Percentiles rank a stretch among this genome's conserved stretches.
These are phyloP conservation scores for Alloteropsis semialata DNA, from an alignment of 176 grass and related monocot species.

Conservation along the genomic window DNA sequence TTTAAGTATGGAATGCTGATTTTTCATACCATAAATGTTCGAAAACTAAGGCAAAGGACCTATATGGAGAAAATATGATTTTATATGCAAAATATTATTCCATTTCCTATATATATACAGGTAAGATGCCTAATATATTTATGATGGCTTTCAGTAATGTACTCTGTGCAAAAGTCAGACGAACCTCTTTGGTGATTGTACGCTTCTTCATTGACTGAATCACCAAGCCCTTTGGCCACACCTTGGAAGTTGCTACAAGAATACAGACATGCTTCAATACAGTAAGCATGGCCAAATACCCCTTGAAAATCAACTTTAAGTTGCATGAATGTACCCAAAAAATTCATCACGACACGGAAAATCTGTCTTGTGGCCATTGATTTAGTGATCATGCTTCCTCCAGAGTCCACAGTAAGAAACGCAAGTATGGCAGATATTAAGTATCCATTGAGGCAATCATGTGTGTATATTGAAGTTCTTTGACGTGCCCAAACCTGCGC, in stretches of 20 bases:
- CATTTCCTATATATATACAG: not conserved
- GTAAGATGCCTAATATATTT: not conserved
- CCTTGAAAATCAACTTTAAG: slow-evolving; percentile 12
- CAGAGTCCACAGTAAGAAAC: slow-evolving; percentile 57
- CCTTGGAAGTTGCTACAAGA: slow-evolving; percentile 68
- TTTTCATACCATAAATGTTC: slow-evolving; percentile 3
- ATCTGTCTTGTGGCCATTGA: slow-evolving; percentile 72
- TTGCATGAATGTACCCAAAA: slow-evolving; percentile 57
- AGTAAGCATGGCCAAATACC: not conserved
- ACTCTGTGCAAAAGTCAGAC: slow-evolving; percentile 19
- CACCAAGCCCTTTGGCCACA: slow-evolving; percentile 63
- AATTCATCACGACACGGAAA: slow-evolving; percentile 68
- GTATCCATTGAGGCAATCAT: slow-evolving; percentile 95
- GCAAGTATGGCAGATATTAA: slow-evolving; percentile 72
- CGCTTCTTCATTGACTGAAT: slow-evolving; percentile 57
- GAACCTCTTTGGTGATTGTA: slow-evolving; percentile 77
- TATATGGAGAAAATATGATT: not conserved
- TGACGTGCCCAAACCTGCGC: slow-evolving; percentile 91
- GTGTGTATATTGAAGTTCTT: slow-evolving; percentile 67
- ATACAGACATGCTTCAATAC: slow-evolving; percentile 33
- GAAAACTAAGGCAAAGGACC: not conserved
- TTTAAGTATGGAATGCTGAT: slow-evolving; percentile 7
- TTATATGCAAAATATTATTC: not conserved
- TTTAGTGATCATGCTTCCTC: slow-evolving; percentile 64
- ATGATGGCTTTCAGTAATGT: not conserved